Conservation (phyloP, 768 basidiomycete genomes). For the Panaeolus cyanescens region DNA sequence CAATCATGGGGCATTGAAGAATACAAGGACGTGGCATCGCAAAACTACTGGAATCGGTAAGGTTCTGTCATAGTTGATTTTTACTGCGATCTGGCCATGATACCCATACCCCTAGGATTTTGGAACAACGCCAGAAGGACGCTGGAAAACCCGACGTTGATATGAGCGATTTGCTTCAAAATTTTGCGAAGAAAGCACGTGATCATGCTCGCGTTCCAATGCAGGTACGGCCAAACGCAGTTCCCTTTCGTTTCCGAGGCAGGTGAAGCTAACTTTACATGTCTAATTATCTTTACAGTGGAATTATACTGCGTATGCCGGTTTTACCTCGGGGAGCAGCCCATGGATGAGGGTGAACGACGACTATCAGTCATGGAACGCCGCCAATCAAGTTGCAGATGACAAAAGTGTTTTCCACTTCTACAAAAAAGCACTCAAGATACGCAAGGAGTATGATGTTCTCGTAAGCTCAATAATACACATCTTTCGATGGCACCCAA, state of each 20-base stretch:
- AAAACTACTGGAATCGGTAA: conserved; percentile 60
- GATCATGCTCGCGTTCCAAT: conserved; percentile 75
- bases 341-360: conserved; percentile 82
- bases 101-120: too few species aligned
- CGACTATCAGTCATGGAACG: conserved; percentile 65
- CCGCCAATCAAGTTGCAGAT: conserved; percentile 45
- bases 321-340: conserved; percentile 57
- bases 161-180: conserved; percentile 61
- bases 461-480: conserved; percentile 51
- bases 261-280: neutral
- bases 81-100: too few species aligned
- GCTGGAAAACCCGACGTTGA: conserved; percentile 45
- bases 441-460: conserved; percentile 56
- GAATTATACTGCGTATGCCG: conserved; percentile 53
- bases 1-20: conserved; percentile 67
- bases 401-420: conserved; percentile 57
- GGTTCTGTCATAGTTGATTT: too few species aligned
- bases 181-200: conserved; percentile 62
- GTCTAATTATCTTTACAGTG: conserved; percentile 41
- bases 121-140: conserved; percentile 36
- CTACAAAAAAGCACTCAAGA: conserved; percentile 55
- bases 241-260: neutral
- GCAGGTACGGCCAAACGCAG: conserved; percentile 42
- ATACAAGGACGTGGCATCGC: conserved; percentile 69
- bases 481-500: too few species aligned